Evolutionary conservation across 2,329 filamentous ascomycete genomes (phyloP), one percentile per base, ranked within the genome.

Genomic region (Cladosporium phlei): DNA sequence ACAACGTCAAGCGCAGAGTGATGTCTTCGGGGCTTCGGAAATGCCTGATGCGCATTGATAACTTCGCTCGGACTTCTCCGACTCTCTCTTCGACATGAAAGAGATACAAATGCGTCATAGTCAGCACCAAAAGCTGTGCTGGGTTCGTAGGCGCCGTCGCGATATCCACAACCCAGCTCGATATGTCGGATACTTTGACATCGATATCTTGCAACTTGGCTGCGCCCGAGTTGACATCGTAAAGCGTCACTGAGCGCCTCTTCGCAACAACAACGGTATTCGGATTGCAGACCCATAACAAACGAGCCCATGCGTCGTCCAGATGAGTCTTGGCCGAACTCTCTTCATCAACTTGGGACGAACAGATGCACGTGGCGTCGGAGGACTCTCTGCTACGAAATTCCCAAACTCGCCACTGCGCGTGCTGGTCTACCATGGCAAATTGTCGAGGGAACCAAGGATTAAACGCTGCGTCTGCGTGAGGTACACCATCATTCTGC

Each of bases 351-450:
- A 10, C 14, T 11, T 21, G 11, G 27, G 24, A 45, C 3, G 32
- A 16, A 16, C 27, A 21, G 21, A 47, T 33, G 22, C 45, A 35
- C 6, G 21, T 25, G 22, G 30, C 45, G 21, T 47, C 38, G 5
- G 35, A 39, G n/a, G 45, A 40, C 21, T 39, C 8, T 34, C 52
- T 24, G 47, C 22, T 44, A 53, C 60, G 54, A 19, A 85, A 66
- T 50, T 85, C 74, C 80, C 83, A 88, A 3, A 88, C 63, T 33
- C 71, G 80, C 86, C 85, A 90, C 48, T 69, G 71, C 1, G 84
- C 85, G 25, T 67, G 67, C 42, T 79, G 71, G 56, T 89, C 83
- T 14, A 89, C 70, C 20, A 88, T 69, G 12, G 74, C 82, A 43
- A 89, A 66, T 55, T 85, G 82, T 1, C 79, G 75, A 12, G 70